These are phyloP conservation scores for Fusarium albosuccineum DNA, from an alignment of 2,329 filamentous ascomycete genomes.

Conservation along the genomic window DNA sequence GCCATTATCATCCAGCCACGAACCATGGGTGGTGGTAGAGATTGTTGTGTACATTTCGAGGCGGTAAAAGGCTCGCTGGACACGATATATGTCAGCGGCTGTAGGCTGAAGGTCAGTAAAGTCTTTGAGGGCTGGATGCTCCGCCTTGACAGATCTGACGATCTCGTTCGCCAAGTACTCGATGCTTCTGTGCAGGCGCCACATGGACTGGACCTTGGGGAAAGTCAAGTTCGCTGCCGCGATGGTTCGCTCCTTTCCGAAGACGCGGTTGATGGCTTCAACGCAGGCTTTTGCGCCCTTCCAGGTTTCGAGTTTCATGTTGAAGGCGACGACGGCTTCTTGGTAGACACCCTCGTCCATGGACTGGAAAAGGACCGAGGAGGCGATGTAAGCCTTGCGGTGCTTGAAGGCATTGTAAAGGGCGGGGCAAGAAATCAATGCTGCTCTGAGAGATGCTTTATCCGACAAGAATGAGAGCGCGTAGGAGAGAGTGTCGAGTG, in stretches of 20 bases:
- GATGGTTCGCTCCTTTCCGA: not conserved
- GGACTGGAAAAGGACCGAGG: constrained; percentile 14
- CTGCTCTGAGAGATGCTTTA: not conserved
- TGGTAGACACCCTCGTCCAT: constrained; percentile 26
- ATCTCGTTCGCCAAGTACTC: constrained; percentile 2
- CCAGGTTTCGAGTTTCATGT: constrained; percentile 14
- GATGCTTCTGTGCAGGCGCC: constrained; percentile 15
- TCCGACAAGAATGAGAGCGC: constrained; percentile 14
- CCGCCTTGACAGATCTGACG: not conserved
- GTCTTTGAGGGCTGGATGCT: not conserved
- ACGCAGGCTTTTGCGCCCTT: constrained; percentile 2
- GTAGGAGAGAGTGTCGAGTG: constrained; percentile 15
- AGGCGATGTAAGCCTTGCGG: constrained; percentile 8
- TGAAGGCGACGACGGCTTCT: constrained; percentile 6
- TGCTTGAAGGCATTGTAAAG: constrained; percentile 15
- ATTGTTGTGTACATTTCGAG: constrained; percentile 2
- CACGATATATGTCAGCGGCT: not conserved
- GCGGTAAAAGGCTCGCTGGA: constrained; percentile 25
- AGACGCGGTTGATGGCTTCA: constrained; percentile 4
- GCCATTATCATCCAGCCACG: not conserved
- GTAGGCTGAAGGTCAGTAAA: constrained; percentile 3
- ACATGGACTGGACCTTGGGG: constrained; percentile 11
- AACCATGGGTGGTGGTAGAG: not conserved
- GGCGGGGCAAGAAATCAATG: constrained; percentile 2
- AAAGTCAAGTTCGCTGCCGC: not conserved